Percentiles rank a stretch among this genome's conserved stretches.
Conservation (phyloP, 2,329 filamentous ascomycete genomes). For the Aspergillus sp. region DNA sequence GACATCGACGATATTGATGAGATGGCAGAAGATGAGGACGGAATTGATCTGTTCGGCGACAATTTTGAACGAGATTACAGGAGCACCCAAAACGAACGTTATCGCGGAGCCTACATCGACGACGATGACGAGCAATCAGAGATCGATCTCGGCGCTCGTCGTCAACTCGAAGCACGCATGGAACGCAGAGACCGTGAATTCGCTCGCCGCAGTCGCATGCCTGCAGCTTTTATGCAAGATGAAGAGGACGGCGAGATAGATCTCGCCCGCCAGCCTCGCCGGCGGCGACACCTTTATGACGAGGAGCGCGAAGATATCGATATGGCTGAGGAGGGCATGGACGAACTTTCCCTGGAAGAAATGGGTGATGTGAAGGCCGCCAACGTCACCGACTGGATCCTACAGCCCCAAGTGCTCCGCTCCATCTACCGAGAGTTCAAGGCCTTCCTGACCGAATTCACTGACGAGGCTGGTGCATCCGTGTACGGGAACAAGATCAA, state of each 20-base stretch:
- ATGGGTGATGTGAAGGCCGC: conserved; percentile 90
- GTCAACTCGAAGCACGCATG: conserved; percentile 61
- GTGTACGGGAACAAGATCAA: conserved; percentile 94
- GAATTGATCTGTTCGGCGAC: conserved; percentile 68
- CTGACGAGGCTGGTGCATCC: conserved; percentile 81
- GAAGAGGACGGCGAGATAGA: conserved; percentile 85
- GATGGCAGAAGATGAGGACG: conserved; percentile 67
- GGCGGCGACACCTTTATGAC: conserved; percentile 86
- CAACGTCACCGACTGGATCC: conserved; percentile 93
- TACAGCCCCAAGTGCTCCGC: conserved; percentile 81
- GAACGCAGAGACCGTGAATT: conserved; percentile 63
- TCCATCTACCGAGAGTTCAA: conserved; percentile 97
- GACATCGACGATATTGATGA: conserved; percentile 69
- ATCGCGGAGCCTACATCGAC: conserved; percentile 61
- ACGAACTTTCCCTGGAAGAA: conserved; percentile 88
- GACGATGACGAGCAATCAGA: conserved; percentile 65
- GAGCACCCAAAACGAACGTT: conserved; percentile 47
- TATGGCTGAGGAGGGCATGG: conserved; percentile 91
- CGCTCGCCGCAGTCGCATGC: conserved; percentile 58
- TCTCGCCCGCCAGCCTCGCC: conserved; percentile 78
- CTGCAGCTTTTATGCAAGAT: conserved; percentile 62
- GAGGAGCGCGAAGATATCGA: conserved; percentile 88
- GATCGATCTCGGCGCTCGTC: conserved; percentile 56
- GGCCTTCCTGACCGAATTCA: conserved; percentile 93
- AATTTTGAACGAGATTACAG: conserved; percentile 65